phyloP scores from a whole-genome alignment of 345 rosid genomes.

The Stellera chamaejasme region DNA sequence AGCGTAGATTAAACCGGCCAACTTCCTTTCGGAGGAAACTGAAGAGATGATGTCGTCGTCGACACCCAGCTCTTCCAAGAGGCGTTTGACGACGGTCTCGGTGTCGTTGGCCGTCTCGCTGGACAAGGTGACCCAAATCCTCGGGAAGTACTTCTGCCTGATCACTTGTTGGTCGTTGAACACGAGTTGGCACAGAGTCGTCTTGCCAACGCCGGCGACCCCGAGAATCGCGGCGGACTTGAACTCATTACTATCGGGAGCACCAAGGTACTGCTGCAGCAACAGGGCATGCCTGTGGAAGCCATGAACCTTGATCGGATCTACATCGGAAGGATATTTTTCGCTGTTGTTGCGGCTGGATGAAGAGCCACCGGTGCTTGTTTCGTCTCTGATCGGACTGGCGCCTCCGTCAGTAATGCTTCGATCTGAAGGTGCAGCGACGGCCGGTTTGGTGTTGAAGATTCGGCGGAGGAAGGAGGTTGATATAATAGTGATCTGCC shows the following conservation, averaged over 20 bases:
- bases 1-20: conserved; percentile 20
- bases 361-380: too few relatives aligned
- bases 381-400: too few relatives aligned
- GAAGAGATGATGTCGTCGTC: conserved; percentile 18
- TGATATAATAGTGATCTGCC: too few relatives aligned
- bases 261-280: conserved; percentile 21
- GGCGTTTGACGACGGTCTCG: conserved; percentile 17
- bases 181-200: conserved; percentile 32
- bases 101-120: conserved; percentile 3
- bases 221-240: conserved; percentile 36
- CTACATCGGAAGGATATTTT: background rate
- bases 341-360: too few relatives aligned
- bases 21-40: conserved; percentile 6
- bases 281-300: conserved; percentile 19
- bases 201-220: conserved; percentile 36
- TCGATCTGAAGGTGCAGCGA: too few relatives aligned
- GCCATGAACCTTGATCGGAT: conserved; percentile 10
- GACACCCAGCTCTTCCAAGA: conserved; percentile 32
- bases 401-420: too few relatives aligned
- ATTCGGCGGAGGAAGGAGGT: too few relatives aligned
- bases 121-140: conserved; percentile 37
- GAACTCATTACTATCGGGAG: conserved; percentile 17
- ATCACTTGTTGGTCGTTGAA: conserved; percentile 16
- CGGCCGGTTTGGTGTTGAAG: too few relatives aligned
- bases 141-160: conserved; percentile 25